A percentile compares a stretch with the other conserved stretches of the same genome.
phyloP scores from a whole-genome alignment of 1,139 yeast species.

The Scheffersomyces illinoinensis region DNA sequence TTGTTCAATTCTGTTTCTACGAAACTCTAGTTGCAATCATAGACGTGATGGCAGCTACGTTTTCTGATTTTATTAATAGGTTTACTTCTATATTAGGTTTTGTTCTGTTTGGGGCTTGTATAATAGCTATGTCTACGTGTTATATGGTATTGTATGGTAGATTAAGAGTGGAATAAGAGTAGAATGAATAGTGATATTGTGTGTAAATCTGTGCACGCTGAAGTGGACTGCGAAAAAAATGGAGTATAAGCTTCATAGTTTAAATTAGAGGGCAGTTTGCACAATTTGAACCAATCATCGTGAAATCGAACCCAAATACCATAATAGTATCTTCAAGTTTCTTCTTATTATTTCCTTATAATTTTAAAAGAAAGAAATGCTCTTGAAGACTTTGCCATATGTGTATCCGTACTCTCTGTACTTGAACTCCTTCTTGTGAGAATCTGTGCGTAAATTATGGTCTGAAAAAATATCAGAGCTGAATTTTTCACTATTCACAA shows the following conservation, averaged over 20 bases:
- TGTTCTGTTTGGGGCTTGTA: not conserved
- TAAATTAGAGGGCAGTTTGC: not conserved
- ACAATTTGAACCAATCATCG: not conserved
- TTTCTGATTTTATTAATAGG: not conserved
- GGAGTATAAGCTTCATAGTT: not conserved
- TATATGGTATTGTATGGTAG: not conserved
- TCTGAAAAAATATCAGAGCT: not conserved
- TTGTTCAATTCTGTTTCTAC: not conserved
- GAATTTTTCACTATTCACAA: not conserved
- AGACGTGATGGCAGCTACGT: not conserved
- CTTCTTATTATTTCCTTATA: too few relatives aligned
- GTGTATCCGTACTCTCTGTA: not conserved
- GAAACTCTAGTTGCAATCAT: not conserved
- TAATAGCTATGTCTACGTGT: not conserved
- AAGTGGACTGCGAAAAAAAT: not conserved
- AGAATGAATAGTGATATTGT: too few relatives aligned
- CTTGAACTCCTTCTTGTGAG: not conserved
- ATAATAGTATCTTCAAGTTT: too few relatives aligned
- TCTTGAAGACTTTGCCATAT: too few relatives aligned
- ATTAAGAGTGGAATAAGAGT: not conserved
- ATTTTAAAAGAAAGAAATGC: too few relatives aligned
- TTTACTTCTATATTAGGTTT: not conserved
- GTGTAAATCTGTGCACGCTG: not conserved
- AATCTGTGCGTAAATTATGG: not conserved
- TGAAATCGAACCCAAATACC: too few relatives aligned